Conservation (phyloP, 2,329 filamentous ascomycete genomes). For the Apiospora marii region DNA sequence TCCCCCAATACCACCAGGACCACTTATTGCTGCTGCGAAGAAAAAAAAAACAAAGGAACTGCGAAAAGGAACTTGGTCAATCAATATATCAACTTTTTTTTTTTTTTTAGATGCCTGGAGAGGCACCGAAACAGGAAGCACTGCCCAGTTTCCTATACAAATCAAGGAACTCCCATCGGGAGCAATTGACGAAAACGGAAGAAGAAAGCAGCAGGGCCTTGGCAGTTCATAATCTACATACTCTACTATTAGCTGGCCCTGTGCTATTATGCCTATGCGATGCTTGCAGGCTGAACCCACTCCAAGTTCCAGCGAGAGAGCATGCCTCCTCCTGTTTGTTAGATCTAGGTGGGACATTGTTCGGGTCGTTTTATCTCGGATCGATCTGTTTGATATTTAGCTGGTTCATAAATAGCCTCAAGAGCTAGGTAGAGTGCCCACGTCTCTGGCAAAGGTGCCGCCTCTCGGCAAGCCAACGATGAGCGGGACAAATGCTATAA, state of each 20-base stretch:
- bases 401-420: constrained; percentile 14
- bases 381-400: constrained; percentile 21
- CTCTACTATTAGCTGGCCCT: not conserved
- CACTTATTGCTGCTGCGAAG: not conserved
- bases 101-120: not conserved
- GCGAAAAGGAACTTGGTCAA: not conserved
- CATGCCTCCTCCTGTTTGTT: constrained; percentile 13
- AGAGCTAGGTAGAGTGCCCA: not conserved
- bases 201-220: not conserved
- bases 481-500: not conserved
- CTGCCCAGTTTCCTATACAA: not conserved
- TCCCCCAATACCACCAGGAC: not conserved
- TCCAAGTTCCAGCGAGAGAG: not conserved
- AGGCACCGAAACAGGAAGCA: not conserved
- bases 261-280: constrained; percentile 18
- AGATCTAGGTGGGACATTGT: constrained; percentile 12
- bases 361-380: constrained; percentile 16
- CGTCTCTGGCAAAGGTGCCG: not conserved
- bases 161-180: constrained; percentile 4
- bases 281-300: constrained; percentile 15
- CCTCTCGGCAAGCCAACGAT: not conserved
- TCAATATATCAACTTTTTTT: not conserved
- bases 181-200: constrained; percentile 7
- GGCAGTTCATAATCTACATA: not conserved
- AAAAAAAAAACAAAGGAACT: not conserved